Evolutionary conservation across 2,329 filamentous ascomycete genomes (phyloP).

Genomic region (Venturia carpophila): DNA sequence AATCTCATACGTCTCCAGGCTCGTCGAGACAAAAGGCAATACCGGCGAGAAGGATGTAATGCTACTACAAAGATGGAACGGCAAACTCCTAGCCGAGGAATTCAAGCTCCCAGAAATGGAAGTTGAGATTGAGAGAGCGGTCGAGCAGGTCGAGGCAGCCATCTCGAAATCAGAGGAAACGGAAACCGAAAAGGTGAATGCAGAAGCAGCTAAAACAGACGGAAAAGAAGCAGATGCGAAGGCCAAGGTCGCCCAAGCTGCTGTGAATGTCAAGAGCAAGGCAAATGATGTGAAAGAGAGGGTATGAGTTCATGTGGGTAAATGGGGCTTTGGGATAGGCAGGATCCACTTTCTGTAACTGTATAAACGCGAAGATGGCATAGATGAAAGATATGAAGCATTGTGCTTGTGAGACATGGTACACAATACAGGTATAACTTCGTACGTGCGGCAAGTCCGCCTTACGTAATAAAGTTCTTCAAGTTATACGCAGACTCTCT

Average conservation of each 20-base stretch:
- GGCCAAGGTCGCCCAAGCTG: background rate
- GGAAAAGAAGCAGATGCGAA: conserved; percentile 9
- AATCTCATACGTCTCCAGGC: background rate
- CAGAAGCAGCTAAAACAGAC: conserved; percentile 20
- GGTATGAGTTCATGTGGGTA: background rate
- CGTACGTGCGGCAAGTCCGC: background rate
- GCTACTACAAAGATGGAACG: conserved; percentile 44
- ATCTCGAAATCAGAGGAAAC: conserved; percentile 25
- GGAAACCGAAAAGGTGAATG: conserved; percentile 32
- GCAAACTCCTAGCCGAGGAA: conserved; percentile 43
- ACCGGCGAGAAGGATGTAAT: conserved; percentile 39
- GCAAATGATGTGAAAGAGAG: background rate
- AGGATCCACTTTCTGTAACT: background rate
- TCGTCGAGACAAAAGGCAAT: conserved; percentile 33
- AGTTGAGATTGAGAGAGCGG: conserved; percentile 46
- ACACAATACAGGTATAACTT: background rate
- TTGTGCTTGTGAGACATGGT: background rate
- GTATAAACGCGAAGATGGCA: background rate
- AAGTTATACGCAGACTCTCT: too few relatives aligned
- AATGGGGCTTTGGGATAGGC: background rate
- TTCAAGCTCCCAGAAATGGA: conserved; percentile 45
- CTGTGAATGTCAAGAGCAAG: background rate
- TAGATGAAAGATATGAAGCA: background rate
- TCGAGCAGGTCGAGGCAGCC: conserved; percentile 42
- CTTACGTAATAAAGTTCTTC: background rate